Percentiles rank a stretch among this genome's conserved stretches.
phyloP scores from a whole-genome alignment of 129 eudicot species.

The Lonicera japonica region DNA sequence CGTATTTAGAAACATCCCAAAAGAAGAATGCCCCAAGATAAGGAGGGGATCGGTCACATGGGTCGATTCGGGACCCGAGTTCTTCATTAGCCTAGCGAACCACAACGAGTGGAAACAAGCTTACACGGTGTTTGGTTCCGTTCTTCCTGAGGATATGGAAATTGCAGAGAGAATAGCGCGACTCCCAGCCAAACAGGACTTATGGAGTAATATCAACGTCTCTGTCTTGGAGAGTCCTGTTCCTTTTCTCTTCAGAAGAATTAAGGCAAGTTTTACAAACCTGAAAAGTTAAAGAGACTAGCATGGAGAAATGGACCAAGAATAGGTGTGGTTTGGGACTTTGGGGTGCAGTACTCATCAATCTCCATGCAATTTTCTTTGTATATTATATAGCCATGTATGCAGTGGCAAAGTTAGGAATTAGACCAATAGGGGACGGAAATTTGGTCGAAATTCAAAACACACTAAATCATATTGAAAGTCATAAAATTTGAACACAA shows the following conservation, averaged over 20 bases:
- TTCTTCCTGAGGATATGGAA: constrained; percentile 48
- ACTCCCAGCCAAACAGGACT: constrained; percentile 44
- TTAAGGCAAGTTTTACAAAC: constrained; percentile 1
- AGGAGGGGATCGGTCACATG: constrained; percentile 62
- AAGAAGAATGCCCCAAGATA: constrained; percentile 36
- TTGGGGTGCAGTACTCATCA: no score
- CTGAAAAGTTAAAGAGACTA: not conserved
- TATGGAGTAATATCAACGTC: constrained; percentile 41
- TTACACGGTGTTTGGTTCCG: constrained; percentile 49
- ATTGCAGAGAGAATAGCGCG: constrained; percentile 47
- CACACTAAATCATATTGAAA: no score
- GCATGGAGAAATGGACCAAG: no score
- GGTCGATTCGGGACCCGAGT: constrained; percentile 65
- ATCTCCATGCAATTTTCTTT: no score
- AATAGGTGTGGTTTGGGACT: no score
- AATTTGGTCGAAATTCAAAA: no score
- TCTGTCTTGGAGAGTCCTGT: constrained; percentile 35
- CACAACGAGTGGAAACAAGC: constrained; percentile 46
- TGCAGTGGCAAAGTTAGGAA: no score
- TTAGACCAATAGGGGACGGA: no score
- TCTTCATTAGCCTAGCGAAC: constrained; percentile 60
- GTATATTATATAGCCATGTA: no score
- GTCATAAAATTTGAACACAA: no score
- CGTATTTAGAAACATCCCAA: constrained; percentile 19
- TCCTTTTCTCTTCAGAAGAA: constrained; percentile 26